Percentiles rank a stretch among this genome's conserved stretches.
These are phyloP conservation scores for Blastobotrys raffinosifermentans DNA, from an alignment of 1,139 yeast genomes.

Conservation along the genomic window DNA sequence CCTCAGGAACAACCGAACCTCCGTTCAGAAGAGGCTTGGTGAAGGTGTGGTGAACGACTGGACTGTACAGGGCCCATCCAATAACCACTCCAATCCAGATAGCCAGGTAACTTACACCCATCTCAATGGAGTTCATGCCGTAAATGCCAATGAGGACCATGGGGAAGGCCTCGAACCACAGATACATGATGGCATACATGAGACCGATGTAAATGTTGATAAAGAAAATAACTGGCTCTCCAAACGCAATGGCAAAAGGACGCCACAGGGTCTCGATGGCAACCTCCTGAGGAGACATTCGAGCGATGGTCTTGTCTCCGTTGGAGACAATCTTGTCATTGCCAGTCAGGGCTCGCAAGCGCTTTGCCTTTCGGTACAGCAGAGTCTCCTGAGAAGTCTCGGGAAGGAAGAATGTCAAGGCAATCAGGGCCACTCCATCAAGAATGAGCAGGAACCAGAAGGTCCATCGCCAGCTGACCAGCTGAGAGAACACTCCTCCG, in stretches of 20 bases:
- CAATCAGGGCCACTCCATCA: slow-evolving; percentile 44
- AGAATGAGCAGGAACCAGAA: slow-evolving; percentile 73
- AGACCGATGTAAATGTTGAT: slow-evolving; percentile 46
- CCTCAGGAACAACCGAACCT: slow-evolving; percentile 36
- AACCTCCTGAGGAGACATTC: slow-evolving; percentile 15
- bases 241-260: slow-evolving; percentile 37
- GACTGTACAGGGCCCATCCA: slow-evolving; percentile 16
- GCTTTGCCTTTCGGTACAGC: slow-evolving; percentile 19
- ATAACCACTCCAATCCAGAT: slow-evolving; percentile 41
- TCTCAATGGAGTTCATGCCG: slow-evolving; percentile 44
- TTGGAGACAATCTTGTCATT: slow-evolving; percentile 17
- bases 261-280: slow-evolving; percentile 43
- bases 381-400: slow-evolving; percentile 23
- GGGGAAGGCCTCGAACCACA: slow-evolving; percentile 61
- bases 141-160: slow-evolving; percentile 43
- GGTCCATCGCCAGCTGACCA: slow-evolving; percentile 71
- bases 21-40: slow-evolving; percentile 7
- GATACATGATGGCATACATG: slow-evolving; percentile 48
- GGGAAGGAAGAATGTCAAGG: slow-evolving; percentile 20
- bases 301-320: slow-evolving; percentile 15
- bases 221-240: slow-evolving; percentile 33
- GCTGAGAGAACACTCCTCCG: slow-evolving; percentile 69
- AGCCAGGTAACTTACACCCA: slow-evolving; percentile 44
- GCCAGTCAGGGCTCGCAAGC: slow-evolving; percentile 25
- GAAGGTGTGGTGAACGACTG: slow-evolving; percentile 4